phyloP scores from a whole-genome alignment of 1,284 basidiomycete genomes.

The Microbotryomycetes sp. region DNA sequence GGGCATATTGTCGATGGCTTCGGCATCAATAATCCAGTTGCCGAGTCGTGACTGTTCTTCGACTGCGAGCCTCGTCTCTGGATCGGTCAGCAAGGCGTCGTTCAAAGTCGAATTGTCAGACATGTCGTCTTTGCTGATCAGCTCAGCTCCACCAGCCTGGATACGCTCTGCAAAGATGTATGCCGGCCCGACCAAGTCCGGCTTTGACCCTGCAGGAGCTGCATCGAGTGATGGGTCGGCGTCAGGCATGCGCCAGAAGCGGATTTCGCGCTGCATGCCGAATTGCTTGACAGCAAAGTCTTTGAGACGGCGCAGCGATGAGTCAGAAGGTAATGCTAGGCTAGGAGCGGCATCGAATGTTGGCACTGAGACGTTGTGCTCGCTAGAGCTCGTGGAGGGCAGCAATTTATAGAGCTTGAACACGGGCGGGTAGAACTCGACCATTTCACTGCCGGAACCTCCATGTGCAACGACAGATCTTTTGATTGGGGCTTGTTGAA shows the following conservation, averaged over 20 bases:
- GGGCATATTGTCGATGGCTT: slow-evolving; percentile 7
- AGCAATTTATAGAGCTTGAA: slow-evolving; percentile 53
- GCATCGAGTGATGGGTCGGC: slow-evolving; percentile 4
- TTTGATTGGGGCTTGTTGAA: slow-evolving; percentile 50
- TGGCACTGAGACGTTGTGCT: slow-evolving; percentile 8
- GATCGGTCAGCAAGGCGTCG: slow-evolving; percentile 30
- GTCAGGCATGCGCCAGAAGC: slow-evolving; percentile 21
- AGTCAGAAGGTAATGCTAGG: slow-evolving; percentile 32
- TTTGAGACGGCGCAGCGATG: slow-evolving; percentile 33
- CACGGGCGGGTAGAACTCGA: slow-evolving; percentile 71
- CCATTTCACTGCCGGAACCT: slow-evolving; percentile 19
- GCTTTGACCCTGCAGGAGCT: not conserved
- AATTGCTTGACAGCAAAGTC: slow-evolving; percentile 26
- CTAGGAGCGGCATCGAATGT: slow-evolving; percentile 12
- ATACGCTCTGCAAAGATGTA: slow-evolving; percentile 32
- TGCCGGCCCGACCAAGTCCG: slow-evolving; percentile 19
- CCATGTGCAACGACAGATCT: slow-evolving; percentile 55
- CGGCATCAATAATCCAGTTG: slow-evolving; percentile 34
- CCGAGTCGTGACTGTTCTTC: slow-evolving; percentile 34
- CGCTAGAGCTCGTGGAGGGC: slow-evolving; percentile 31
- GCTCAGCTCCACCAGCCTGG: slow-evolving; percentile 30
- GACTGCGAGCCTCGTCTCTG: slow-evolving; percentile 34
- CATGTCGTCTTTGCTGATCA: slow-evolving; percentile 27
- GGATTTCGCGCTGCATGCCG: slow-evolving; percentile 3
- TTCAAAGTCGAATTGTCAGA: slow-evolving; percentile 33